Conservation (phyloP, 257 asterid genomes). For the Ballota nigra region DNA sequence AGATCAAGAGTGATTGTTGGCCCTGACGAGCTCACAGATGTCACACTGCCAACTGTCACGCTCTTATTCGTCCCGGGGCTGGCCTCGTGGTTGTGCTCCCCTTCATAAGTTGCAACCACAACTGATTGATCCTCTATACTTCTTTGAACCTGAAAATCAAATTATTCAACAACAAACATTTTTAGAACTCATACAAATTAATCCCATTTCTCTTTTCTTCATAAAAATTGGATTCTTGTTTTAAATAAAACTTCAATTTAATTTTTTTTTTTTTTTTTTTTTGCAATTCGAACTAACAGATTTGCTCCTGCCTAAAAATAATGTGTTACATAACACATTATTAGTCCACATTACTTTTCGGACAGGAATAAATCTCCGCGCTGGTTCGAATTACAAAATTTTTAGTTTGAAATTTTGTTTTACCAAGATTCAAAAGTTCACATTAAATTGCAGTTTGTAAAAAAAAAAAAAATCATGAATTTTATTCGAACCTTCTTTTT, state of each 20-base stretch:
- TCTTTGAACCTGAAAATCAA: constrained; percentile 55
- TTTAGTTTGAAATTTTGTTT: too few species aligned
- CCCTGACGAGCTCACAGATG: constrained; percentile 41
- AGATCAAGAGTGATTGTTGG: constrained; percentile 69
- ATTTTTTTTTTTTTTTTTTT: too few species aligned
- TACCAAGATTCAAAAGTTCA: too few species aligned
- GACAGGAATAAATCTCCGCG: too few species aligned
- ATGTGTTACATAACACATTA: too few species aligned
- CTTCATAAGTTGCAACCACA: constrained; percentile 70
- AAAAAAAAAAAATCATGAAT: too few species aligned
- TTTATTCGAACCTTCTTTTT: constrained; percentile 79
- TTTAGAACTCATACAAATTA: neutral
- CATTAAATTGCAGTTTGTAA: neutral
- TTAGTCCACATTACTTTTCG: too few species aligned
- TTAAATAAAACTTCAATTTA: too few species aligned
- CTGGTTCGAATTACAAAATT: too few species aligned
- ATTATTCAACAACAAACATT: neutral
- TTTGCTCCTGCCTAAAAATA: too few species aligned
- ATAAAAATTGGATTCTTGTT: too few species aligned
- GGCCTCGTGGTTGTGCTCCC: constrained; percentile 71
- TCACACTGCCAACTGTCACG: constrained; percentile 35
- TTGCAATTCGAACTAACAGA: too few species aligned
- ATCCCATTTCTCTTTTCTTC: neutral
- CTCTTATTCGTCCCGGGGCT: constrained; percentile 24
- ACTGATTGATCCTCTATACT: constrained; percentile 65